Percentiles rank a stretch among this genome's conserved stretches.
Conservation (phyloP, 1,284 basidiomycete genomes). For the Cutaneotrichosporon sp. region DNA sequence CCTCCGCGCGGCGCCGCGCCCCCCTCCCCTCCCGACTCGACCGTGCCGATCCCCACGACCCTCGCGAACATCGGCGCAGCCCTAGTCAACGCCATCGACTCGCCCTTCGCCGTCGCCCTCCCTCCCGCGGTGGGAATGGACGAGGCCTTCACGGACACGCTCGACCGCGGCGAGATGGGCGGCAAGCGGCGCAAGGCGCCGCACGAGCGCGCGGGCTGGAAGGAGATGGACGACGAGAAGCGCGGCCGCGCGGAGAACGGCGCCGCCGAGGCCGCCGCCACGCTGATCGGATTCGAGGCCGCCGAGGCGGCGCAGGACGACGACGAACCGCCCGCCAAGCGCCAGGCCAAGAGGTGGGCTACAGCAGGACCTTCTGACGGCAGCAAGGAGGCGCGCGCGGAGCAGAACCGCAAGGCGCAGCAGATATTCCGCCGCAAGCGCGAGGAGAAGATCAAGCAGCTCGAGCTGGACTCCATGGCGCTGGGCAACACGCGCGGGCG, state of each 20-base stretch:
- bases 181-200: slow-evolving; percentile 46
- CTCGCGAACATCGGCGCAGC: slow-evolving; percentile 23
- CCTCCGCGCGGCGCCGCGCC: slow-evolving; percentile 17
- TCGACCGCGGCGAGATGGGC: slow-evolving; percentile 48
- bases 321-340: slow-evolving; percentile 4
- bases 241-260: not conserved
- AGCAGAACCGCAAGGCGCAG: slow-evolving; percentile 53
- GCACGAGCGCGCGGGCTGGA: slow-evolving; percentile 49
- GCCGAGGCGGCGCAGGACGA: not conserved
- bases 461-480: slow-evolving; percentile 40
- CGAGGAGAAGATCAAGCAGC: slow-evolving; percentile 51
- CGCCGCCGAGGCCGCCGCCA: not conserved
- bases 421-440: slow-evolving; percentile 48
- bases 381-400: slow-evolving; percentile 40
- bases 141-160: slow-evolving; percentile 8
- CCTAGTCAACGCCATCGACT: slow-evolving; percentile 3
- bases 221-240: slow-evolving; percentile 41
- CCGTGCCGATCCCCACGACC: slow-evolving; percentile 25
- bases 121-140: slow-evolving; percentile 12
- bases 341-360: slow-evolving; percentile 2
- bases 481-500: slow-evolving; percentile 30
- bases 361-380: not conserved
- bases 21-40: slow-evolving; percentile 25
- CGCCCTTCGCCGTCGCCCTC: slow-evolving; percentile 13
- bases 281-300: slow-evolving; percentile 2